Base-by-base conservation (phyloP, 768 basidiomycete genomes). In the Calocybe indica region DNA sequence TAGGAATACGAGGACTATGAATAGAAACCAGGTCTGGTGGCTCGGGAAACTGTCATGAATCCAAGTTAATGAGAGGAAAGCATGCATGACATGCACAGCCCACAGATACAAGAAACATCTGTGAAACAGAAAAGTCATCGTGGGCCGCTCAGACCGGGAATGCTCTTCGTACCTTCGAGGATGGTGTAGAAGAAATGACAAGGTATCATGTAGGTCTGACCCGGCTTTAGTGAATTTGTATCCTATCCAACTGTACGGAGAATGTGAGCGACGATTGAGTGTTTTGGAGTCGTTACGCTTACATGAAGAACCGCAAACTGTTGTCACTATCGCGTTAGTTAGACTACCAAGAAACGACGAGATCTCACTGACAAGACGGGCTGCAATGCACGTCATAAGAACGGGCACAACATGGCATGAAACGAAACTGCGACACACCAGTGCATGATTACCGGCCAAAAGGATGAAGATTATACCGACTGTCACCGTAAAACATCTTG, bases 171-270 rank as follows among this genome's bases (percentile, higher is more conserved):
- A 83, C 73, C 83, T 75, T 39, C 88, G 73, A 2, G 88, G 88
- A 63, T 90, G 88, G 50, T 88, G 79, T 5, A 92, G 75, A 7
- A 92, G 68, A 62, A 90, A 92, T 11, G 80, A 76, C 4, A 88
- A 63, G 0, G 81, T 80, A 41, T 79, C 72, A 32, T 76, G 62
- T 0, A 68, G 52, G 0, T 75, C 70, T 0, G 83, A 80, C 0
- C 63, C 58, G 5, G 60, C 50, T 1, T 69, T 69, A 1, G 75
- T 65, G 1, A 77, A n/a, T 50, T 79, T 82, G 28, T 76, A 80
- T 8, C 73, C 57, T 2, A 66, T 60, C 87, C 87, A 91, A 46
- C 85, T 89, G 49, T 2, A 22, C 34, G 34, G n/a, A 29, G 31
- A 37, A 12, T 39, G 14, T 56, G 13, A 44, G 29, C 13, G 10